Base-by-base conservation (phyloP, 2,329 filamentous ascomycete genomes). In the Whalleya microplaca region DNA sequence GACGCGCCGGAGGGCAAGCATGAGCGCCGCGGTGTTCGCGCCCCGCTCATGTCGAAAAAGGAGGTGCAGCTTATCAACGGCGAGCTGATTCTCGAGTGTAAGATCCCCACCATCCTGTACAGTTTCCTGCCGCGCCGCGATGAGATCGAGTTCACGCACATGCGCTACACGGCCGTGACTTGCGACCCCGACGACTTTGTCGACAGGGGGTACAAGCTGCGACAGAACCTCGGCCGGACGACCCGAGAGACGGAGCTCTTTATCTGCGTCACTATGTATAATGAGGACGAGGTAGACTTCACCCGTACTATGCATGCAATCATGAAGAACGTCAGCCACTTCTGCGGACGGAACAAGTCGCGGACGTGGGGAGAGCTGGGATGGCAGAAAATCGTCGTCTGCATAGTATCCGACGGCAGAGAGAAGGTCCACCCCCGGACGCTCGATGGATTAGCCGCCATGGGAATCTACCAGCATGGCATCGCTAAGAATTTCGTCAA, bases 331-430 rank as follows among this genome's bases (percentile, higher is more conserved):
- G 91, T 99, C 65, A 94, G 97, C 73, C 93, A 94, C 80, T 97
- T 99, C 91, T 97, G 95, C 75, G 92, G 90, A 58, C 86, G 94
- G 48, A 92, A 88, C 45, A 92, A 90, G 72, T 96, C 92, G 76
- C 96, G 96, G 77, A 98, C 94, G 0, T 99, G 95, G 95, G 95
- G 95, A 64, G 95, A 96, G 73, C 92, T 96, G 68, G 93, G 94
- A 3, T 99, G 95, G 95, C 98, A 99, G 80, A 99, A 99, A 81
- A 98, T 99, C 67, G 95, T 99, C 9, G 95, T 99, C 10, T 98
- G 94, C 73, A 87, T 99, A 44, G 95, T 99, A 64, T 97, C 92
- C 67, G 95, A 99, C 69, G 95, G 95, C 58, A 92, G 95, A 61
- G 70, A 71, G 50, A 92, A 92, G 75, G 94, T 99, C 29, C 92